Evolutionary conservation across 805 yeast species (phyloP), one percentile per base, ranked within the genome.

Genomic region (Teunomyces gatunensis): DNA sequence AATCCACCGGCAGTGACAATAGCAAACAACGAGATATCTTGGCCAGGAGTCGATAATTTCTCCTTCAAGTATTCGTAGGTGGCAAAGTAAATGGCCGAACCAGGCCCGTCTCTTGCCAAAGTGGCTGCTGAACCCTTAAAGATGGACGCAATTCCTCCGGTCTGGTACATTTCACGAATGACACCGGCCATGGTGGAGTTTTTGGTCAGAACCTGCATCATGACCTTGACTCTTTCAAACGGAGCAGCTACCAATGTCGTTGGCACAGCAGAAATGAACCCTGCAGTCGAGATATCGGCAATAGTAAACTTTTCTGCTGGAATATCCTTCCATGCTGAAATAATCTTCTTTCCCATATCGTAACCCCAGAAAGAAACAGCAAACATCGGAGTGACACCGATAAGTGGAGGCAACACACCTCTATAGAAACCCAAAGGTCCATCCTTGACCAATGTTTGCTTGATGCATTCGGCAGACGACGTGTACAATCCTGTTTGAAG

Each of bases 321-420:
- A 27, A 71, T 67, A 5, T 76, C 75, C 3, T 73, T 64, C 47
- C 59, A 67, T 3, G 66, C 54, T 1, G 79, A 57, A 2, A 91
- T 95, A 2, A 92, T 49, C 53, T 81, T 81, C 70, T 89, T 90
- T 52, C 98, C 98, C 45, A 89, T 75, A 61, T 90, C 97, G 67
- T 94, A 92, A 61, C 98, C 98, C 98, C 99, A 92, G 73, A 92
- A 92, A 1, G 96, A 87, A 20, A 94, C 94, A 2, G 98, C 98
- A 74, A 94, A 94, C 88, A 92, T 94, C 25, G 99, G 99, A 0
- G 98, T 94, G 18, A 92, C 97, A 20, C 99, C 99, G n/a, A 88
- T 63, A 45, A 92, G 71, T 3, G 99, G 99, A 11, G 98, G 96
- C 10, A 87, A 75, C 28, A 94, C 97, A 49, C 99, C 99, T 61